Evolutionary conservation across 2,329 filamentous ascomycete genomes (phyloP).

Genomic region (Fusarium proliferatum): DNA sequence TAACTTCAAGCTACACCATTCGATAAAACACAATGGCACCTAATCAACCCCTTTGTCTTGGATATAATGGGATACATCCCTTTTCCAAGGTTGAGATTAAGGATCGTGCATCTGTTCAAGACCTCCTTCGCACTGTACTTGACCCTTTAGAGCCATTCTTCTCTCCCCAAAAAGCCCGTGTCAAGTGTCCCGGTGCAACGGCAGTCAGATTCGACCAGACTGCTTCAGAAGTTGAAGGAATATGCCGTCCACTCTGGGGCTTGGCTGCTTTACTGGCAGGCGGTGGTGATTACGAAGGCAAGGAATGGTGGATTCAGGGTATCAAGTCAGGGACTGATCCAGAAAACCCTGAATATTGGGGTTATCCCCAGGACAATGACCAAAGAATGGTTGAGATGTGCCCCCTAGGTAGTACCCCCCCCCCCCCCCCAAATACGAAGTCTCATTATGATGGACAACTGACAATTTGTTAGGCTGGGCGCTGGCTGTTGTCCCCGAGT

Average conservation of each 20-base stretch:
- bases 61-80: slow-evolving; percentile 65
- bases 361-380: slow-evolving; percentile 78
- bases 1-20: not conserved
- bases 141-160: slow-evolving; percentile 79
- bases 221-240: slow-evolving; percentile 81
- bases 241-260: slow-evolving; percentile 80
- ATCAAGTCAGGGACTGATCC: slow-evolving; percentile 78
- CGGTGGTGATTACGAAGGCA: slow-evolving; percentile 71
- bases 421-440: not conserved
- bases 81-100: slow-evolving; percentile 64
- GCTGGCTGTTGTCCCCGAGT: slow-evolving; percentile 72
- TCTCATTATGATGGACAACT: not conserved
- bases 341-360: slow-evolving; percentile 78
- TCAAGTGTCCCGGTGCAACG: slow-evolving; percentile 75
- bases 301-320: slow-evolving; percentile 73
- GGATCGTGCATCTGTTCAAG: slow-evolving; percentile 67
- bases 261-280: slow-evolving; percentile 77
- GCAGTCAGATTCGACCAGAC: slow-evolving; percentile 82
- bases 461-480: slow-evolving; percentile 64
- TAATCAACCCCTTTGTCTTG: slow-evolving; percentile 52
- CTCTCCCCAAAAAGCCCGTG: slow-evolving; percentile 71
- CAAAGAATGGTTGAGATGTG: slow-evolving; percentile 90
- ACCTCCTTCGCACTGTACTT: slow-evolving; percentile 71
- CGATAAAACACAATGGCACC: slow-evolving; percentile 29
- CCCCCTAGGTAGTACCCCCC: slow-evolving; percentile 69